A percentile compares a stretch with the other conserved stretches of the same genome.
Conservation (phyloP, 2,329 filamentous ascomycete genomes). For the Aspergillus fischeri region DNA sequence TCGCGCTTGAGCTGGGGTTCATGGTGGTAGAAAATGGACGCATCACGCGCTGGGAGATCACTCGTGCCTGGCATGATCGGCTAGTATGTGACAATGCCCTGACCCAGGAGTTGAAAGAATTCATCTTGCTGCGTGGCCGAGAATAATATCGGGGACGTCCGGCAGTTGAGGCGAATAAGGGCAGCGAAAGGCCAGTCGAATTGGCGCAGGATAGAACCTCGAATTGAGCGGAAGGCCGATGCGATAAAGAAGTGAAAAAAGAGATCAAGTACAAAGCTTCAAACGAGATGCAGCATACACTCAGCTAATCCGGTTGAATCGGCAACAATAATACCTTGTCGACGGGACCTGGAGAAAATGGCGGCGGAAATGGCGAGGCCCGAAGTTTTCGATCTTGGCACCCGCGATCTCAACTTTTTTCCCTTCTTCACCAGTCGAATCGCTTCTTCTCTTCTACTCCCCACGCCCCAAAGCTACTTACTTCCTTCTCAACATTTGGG, state of each 20-base stretch:
- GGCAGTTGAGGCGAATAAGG: neutral
- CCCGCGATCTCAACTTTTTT: slow-evolving; percentile 31
- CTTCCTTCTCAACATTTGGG: slow-evolving; percentile 11
- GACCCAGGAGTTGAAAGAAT: neutral
- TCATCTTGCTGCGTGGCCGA: neutral
- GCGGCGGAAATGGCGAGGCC: slow-evolving; percentile 26
- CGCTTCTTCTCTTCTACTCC: slow-evolving; percentile 20
- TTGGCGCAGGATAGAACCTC: neutral
- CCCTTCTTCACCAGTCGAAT: slow-evolving; percentile 27
- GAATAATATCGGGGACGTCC: neutral
- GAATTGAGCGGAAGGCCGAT: neutral
- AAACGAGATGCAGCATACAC: neutral
- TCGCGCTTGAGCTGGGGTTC: slow-evolving; percentile 15
- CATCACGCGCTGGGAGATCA: slow-evolving; percentile 16
- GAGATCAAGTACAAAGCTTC: neutral
- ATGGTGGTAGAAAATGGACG: slow-evolving; percentile 33
- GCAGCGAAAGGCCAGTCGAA: neutral
- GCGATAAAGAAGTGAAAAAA: neutral
- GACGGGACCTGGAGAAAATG: slow-evolving; percentile 12
- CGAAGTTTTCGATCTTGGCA: slow-evolving; percentile 38
- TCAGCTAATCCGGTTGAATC: neutral
- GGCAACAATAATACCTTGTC: neutral
- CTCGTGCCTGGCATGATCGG: slow-evolving; percentile 23
- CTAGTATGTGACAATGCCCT: slow-evolving; percentile 30
- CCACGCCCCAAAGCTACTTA: slow-evolving; percentile 13